Evolutionary conservation across 352 stramenopile species (phyloP).

Genomic region (Phytophthora ramorum): DNA sequence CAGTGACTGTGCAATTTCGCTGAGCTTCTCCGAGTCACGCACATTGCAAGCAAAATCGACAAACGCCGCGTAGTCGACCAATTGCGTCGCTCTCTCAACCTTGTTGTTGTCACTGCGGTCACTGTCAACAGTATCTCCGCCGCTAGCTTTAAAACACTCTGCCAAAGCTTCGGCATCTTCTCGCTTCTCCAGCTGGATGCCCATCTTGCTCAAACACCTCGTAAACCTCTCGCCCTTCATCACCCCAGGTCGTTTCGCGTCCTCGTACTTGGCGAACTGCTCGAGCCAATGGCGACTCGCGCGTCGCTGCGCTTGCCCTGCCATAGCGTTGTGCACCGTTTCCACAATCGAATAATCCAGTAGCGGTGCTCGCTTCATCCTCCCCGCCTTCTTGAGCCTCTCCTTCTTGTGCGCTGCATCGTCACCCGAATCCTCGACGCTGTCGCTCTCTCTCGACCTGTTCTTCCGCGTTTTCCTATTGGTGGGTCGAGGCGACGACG

Average conservation of each 20-base stretch:
- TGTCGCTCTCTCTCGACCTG: constrained; percentile 4
- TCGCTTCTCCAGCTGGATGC: constrained; percentile 50
- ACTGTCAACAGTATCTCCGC: constrained; percentile 7
- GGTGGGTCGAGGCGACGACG: constrained; percentile 9
- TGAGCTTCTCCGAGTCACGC: constrained; percentile 67
- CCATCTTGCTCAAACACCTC: constrained; percentile 66
- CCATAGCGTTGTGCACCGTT: constrained; percentile 57
- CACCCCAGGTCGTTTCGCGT: constrained; percentile 30
- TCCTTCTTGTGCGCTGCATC: constrained; percentile 25
- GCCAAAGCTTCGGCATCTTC: constrained; percentile 46
- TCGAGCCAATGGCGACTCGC: constrained; percentile 50
- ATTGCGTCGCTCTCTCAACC: constrained; percentile 13
- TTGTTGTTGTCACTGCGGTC: constrained; percentile 19
- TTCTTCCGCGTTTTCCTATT: constrained; percentile 12
- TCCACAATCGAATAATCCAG: constrained; percentile 55
- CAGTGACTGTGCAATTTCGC: constrained; percentile 55
- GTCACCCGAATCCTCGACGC: constrained; percentile 12
- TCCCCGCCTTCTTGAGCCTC: constrained; percentile 41
- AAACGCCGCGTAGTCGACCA: constrained; percentile 65
- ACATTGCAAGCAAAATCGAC: constrained; percentile 76
- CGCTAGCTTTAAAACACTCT: constrained; percentile 43
- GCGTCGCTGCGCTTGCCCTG: constrained; percentile 48
- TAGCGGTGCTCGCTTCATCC: constrained; percentile 63
- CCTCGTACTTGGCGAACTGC: constrained; percentile 64
- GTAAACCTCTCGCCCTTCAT: constrained; percentile 56